Conservation (phyloP, 2,329 filamentous ascomycete genomes). For the Aspergillus costaricaensis region DNA sequence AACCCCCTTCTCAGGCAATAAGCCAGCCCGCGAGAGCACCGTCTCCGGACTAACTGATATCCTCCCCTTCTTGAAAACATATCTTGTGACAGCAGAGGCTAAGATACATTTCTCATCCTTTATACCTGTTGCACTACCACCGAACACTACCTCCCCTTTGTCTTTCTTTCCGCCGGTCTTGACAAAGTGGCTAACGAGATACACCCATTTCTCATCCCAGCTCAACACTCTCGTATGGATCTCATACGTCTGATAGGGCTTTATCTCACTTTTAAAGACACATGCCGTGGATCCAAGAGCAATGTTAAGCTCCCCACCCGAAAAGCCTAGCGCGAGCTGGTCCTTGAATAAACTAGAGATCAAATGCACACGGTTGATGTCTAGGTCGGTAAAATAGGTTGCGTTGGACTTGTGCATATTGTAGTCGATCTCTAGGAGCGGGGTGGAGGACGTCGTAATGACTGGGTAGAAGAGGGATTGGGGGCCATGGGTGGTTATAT, state of each 20-base stretch:
- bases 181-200: slow-evolving; percentile 70
- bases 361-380: slow-evolving; percentile 16
- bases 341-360: not conserved
- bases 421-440: slow-evolving; percentile 22
- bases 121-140: not conserved
- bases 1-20: slow-evolving; percentile 2
- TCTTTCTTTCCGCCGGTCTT: slow-evolving; percentile 31
- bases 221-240: slow-evolving; percentile 67
- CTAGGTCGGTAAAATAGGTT: slow-evolving; percentile 23
- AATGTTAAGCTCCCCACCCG: slow-evolving; percentile 49
- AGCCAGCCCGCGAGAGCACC: slow-evolving; percentile 5
- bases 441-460: slow-evolving; percentile 6
- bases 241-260: slow-evolving; percentile 65
- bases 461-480: slow-evolving; percentile 8
- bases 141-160: slow-evolving; percentile 24
- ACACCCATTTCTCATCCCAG: slow-evolving; percentile 78
- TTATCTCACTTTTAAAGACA: slow-evolving; percentile 68
- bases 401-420: slow-evolving; percentile 25
- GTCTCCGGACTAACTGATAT: slow-evolving; percentile 74
- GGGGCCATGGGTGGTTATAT: slow-evolving; percentile 1
- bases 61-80: slow-evolving; percentile 72
- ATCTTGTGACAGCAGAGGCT: slow-evolving; percentile 70
- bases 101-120: slow-evolving; percentile 57
- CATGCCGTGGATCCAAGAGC: slow-evolving; percentile 68
- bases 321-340: slow-evolving; percentile 13